Base-by-base conservation (phyloP, 2,329 filamentous ascomycete genomes). In the Lithohypha guttulata region DNA sequence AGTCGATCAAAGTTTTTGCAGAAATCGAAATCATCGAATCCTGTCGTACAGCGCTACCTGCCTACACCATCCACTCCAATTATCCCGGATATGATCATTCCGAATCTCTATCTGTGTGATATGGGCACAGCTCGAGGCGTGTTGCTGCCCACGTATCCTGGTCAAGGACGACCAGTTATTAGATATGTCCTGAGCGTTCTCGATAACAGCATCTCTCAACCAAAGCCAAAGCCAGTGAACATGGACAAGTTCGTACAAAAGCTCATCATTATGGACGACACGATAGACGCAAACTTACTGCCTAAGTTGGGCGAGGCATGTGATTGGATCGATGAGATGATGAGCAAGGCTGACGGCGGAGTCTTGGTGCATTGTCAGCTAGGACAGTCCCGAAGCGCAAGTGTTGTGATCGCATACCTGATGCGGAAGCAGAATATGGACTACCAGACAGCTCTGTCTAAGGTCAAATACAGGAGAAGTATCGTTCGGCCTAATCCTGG, bases 281-380 rank as follows among this genome's bases (percentile, higher is more conserved):
- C 21, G 8, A 18, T 14, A 15, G 41, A 37, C n/a, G 30, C 17
- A 11, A 34, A 49, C 34, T 31, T 49, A 6, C 42, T 49, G 6
- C 23, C 30, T 25, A 33, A 42, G 3, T 38, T 49, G 9, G 31
- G 29, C 2, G 47, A 49, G 14, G 41, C 41, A 7, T 39, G 37
- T 17, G 34, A 42, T 7, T 49, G 47, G 37, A 46, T 49, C 38
- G 42, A 41, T 9, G 17, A 25, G 18, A 29, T 37, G 23, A 33
- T 48, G 3, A 31, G 25, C 10, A 47, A 42, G 13, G 38, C 42
- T 10, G 45, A 47, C 19, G 47, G 47, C 6, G 45, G 45, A n/a
- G 41, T 49, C 7, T 36, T 49, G 7, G 43, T 48, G 5, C 47
- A 48, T 40, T 49, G 47, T 26, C 40, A 45, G 17, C 42, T 42